phyloP scores from a whole-genome alignment of 345 rosid genomes.

The Toxicodendron radicans region DNA sequence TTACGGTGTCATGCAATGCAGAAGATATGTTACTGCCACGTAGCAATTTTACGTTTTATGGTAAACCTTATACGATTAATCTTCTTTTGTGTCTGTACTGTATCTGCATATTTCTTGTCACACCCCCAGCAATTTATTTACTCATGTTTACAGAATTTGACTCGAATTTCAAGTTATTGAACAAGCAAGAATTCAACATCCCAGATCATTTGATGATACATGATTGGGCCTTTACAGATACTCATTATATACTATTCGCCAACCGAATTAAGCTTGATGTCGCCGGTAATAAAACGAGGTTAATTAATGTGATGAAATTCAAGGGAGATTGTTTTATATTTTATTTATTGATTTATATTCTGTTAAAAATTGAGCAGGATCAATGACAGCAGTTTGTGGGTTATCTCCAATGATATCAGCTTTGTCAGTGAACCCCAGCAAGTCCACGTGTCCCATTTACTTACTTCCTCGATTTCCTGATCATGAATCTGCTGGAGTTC shows the following conservation, averaged over 20 bases:
- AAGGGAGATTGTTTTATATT: background rate
- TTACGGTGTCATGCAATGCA: constrained; percentile 76
- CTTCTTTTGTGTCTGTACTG: too few relatives aligned
- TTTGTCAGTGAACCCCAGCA: constrained; percentile 74
- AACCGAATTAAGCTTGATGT: constrained; percentile 76
- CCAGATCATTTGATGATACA: constrained; percentile 89
- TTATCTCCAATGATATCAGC: constrained; percentile 91
- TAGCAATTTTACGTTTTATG: constrained; percentile 78
- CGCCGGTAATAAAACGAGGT: constrained; percentile 40
- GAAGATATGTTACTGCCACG: constrained; percentile 92
- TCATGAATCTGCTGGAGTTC: constrained; percentile 13
- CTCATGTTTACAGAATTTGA: constrained; percentile 55
- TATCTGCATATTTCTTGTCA: too few relatives aligned
- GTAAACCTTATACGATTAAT: constrained; percentile 26
- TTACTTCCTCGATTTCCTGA: constrained; percentile 66
- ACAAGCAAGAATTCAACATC: constrained; percentile 56
- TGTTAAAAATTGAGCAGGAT: constrained; percentile 46
- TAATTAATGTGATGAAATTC: background rate
- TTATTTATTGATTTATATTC: background rate
- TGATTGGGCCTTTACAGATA: constrained; percentile 92
- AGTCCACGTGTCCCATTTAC: constrained; percentile 68
- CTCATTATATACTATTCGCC: constrained; percentile 71
- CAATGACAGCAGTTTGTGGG: constrained; percentile 73
- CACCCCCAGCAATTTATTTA: background rate
- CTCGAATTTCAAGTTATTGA: constrained; percentile 51